Conservation (phyloP, 192 early-diverging fungal species). For the Mortierella hygrophila region DNA sequence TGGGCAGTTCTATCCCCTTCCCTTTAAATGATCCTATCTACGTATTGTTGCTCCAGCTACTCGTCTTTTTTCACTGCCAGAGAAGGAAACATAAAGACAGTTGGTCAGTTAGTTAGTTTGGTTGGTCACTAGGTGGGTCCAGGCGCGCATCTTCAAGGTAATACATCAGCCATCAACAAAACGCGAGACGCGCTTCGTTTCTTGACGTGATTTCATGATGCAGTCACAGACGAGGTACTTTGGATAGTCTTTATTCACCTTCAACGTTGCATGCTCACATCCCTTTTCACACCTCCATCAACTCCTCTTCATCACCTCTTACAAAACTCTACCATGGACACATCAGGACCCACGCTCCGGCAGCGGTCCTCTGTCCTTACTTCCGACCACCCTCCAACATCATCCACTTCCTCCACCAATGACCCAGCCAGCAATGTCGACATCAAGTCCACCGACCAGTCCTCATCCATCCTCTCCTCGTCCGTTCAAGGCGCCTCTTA, state of each 20-base stretch:
- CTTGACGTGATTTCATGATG: not conserved
- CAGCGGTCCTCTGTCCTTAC: constrained; percentile 16
- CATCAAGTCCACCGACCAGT: constrained; percentile 26
- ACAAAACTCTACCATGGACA: constrained; percentile 13
- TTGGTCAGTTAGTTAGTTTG: no score
- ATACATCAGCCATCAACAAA: no score
- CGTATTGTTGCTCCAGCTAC: no score
- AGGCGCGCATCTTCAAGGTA: no score
- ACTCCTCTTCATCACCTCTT: not conserved
- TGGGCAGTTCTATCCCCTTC: no score
- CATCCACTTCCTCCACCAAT: not conserved
- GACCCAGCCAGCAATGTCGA: not conserved
- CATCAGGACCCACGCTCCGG: constrained; percentile 21
- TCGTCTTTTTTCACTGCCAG: no score
- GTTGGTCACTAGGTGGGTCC: no score
- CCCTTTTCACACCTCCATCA: no score
- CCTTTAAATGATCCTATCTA: no score
- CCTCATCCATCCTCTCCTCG: constrained; percentile 60
- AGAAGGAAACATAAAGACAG: no score
- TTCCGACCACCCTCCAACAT: not conserved
- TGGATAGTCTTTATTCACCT: not conserved
- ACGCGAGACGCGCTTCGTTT: no score
- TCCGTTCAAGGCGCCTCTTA: constrained; percentile 82
- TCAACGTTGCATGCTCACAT: no score
- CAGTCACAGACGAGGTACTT: not conserved